Percentiles rank a stretch among this genome's conserved stretches.
Evolutionary conservation across 169 alveolate genomes (phyloP).

Genomic region (Eimeria sp.): DNA sequence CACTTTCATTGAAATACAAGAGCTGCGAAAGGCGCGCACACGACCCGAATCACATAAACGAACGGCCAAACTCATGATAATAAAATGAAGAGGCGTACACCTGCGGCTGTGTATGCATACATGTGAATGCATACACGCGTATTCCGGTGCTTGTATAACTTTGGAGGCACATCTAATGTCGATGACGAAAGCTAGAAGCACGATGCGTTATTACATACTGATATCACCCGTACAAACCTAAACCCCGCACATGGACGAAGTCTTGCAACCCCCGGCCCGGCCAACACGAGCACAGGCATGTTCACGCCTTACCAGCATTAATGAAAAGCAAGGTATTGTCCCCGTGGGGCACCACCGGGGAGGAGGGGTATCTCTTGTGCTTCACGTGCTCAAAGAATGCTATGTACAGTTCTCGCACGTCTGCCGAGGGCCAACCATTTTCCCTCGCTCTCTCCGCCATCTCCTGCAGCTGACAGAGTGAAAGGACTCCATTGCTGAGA

Average conservation of each 20-base stretch:
- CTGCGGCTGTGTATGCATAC: neutral
- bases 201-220: neutral
- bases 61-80: neutral
- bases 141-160: neutral
- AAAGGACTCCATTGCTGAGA: constrained; percentile 8
- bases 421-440: constrained; percentile 78
- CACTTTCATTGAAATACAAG: neutral
- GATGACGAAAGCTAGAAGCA: neutral
- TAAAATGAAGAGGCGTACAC: neutral
- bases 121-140: neutral
- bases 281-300: neutral
- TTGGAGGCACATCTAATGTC: neutral
- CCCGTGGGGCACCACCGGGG: constrained; percentile 93
- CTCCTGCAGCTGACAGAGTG: constrained; percentile 33
- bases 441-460: constrained; percentile 47
- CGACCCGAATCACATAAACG: neutral
- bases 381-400: constrained; percentile 76
- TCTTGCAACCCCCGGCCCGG: neutral
- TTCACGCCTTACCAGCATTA: constrained; percentile 89
- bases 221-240: neutral
- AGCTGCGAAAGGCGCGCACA: neutral
- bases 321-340: constrained; percentile 96
- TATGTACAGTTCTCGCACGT: constrained; percentile 83
- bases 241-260: neutral
- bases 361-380: constrained; percentile 83